Evolutionary conservation across 495 filamentous ascomycete genomes (phyloP), one percentile per base, ranked within the genome.

Genomic region (Penicillium lividum): DNA sequence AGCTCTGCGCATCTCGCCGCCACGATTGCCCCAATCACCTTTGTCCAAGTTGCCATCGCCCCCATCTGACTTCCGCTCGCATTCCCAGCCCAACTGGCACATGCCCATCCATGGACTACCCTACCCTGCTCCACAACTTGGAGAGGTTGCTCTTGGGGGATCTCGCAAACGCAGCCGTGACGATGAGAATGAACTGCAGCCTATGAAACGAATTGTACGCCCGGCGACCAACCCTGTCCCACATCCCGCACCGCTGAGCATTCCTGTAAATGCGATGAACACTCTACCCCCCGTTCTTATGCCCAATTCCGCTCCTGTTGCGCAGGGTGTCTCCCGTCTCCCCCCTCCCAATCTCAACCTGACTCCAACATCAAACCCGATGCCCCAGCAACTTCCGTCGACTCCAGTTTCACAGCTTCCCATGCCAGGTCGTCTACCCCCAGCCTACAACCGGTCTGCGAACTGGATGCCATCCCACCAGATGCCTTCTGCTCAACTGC

Each of bases 151-250:
- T 13, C 72, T 65, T 36, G 54, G 48, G n/a, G 76, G 31, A 73
- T 77, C 75, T 36, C 79, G 86, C 56, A 97, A 97, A 74, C 80
- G 92, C 54, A 88, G 83, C 57, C 80, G 82, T 36, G 92, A 96
- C 36, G 83, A 85, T 11, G 77, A 82, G 10, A 72, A 70, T 29
- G 71, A 78, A 9, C 87, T 93, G 54, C 87, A 86, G 18, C 83
- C 89, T 9, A 73, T 86, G 9, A 96, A 96, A 76, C 79, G 89
- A 57, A 51, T 78, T 54, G 77, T 67, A 9, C 60, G 72, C 25
- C 65, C 68, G 9, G 64, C 61, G 16, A 7, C 36, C 68, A 70
- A 70, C 62, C 67, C 68, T 29, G 60, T 71, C 53, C 61, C 72
- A 11, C 57, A 68, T 6, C 53, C 53, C 33, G 40, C 28, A 30